Base-by-base conservation (phyloP, 2,329 filamentous ascomycete genomes). In the Annulohypoxylon truncatum region DNA sequence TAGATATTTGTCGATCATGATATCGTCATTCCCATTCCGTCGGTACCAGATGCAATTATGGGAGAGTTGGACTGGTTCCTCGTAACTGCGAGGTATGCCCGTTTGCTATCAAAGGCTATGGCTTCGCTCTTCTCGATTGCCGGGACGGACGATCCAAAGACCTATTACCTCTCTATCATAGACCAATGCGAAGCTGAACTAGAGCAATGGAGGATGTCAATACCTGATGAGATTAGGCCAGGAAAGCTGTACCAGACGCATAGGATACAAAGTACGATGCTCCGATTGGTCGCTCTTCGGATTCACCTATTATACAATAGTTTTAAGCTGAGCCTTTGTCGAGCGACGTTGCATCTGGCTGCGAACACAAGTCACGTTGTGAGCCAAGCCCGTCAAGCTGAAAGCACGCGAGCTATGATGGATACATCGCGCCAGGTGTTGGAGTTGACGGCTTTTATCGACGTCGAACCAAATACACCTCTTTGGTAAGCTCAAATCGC, bases 1-100 rank as follows among this genome's bases (percentile, higher is more conserved):
- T 56, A 76, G 75, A 63, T 66, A 2, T 77, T 78, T 33, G 68
- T 75, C 20, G 77, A 78, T 60, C 69, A 73, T 44, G 76, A 78
- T 59, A 78, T 78, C 33, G 68, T 69, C 4, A 75, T 74, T n/a
- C 75, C 75, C 0, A 63, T 77, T 1, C 76, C 77, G 1, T 8
- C 48, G 2, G 61, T 73, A 2, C 68, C 71, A 2, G 73, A 74
- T 42, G 64, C 69, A 5, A 50, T 69, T 0, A 60, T 71, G 2
- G 71, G 66, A 0, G 75, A 72, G 5, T 68, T 73, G 35, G 71
- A 72, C 60, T 77, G 73, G 73, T 71, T 75, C 38, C 56, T 77
- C 2, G 52, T 71, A 4, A 57, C 62, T 1, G 71, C 72, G 8
- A 74, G 74, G 2, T 72, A 77, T 20, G 69, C 71, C 0, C 71